Evolutionary conservation across 169 alveolate genomes (phyloP), one percentile per base, ranked within the genome.

Genomic region (Plasmodium sp.): DNA sequence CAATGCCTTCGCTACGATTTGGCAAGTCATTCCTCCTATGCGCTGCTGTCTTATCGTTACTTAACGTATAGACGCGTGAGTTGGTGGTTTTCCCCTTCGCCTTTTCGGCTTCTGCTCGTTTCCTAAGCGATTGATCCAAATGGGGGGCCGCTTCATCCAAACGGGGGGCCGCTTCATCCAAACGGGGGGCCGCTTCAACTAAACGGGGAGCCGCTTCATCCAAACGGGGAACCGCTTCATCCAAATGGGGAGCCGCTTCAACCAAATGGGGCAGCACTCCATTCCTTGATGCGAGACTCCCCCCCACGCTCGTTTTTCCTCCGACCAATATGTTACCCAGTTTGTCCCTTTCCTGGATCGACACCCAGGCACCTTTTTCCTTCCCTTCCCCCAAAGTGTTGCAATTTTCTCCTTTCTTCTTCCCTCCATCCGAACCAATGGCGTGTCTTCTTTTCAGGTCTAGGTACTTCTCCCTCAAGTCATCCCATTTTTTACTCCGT

Each of bases 401-500:
- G 16, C 12, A 7, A 27, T 39, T 4, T 80, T 31, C 91, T 82
- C 62, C 51, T 54, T 62, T 39, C 33, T 45, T 67, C 31, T 39
- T 36, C 36, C 62, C 41, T 31, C 51, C 81, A 36, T n/a, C 43
- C n/a, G 31, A n/a, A 39, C 74, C 72, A 39, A 7, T 16, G 56
- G 10, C n/a, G 34, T 56, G 34, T 85, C 9, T n/a, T 48, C 67
- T 39, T 22, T 51, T 74, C 54, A 85, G 10, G 12, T 85, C 56
- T 9, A 85, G 67, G 75, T 85, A 48, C 45, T 75, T 85, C 14
- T 74, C 43, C 71, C 81, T 75, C 33, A 85, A 75, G 67, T 51
- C 16, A 86, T 75, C 72, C 85, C 85, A 75, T 16, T 84, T 84
- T 71, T 22, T 34, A 22, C 16, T 41, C n/a, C 62, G 77, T 67